A percentile compares a stretch with the other conserved stretches of the same genome.
These are phyloP conservation scores for Bruguiera parviflora DNA, from an alignment of 345 rosid species.

Conservation along the genomic window DNA sequence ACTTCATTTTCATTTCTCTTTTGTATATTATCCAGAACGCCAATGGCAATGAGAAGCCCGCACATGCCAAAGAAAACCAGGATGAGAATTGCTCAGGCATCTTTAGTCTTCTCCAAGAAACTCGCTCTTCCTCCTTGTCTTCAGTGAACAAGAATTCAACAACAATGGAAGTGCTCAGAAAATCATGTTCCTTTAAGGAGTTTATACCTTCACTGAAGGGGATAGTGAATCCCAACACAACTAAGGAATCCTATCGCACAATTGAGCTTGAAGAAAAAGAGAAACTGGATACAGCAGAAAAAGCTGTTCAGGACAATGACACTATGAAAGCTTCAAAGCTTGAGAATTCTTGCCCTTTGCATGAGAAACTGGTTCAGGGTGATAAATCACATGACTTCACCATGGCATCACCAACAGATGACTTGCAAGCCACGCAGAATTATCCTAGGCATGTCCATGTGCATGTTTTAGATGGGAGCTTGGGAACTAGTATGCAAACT, in stretches of 20 bases:
- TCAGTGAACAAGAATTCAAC: conserved; percentile 48
- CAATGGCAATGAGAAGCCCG: conserved; percentile 38
- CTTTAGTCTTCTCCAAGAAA: conserved; percentile 43
- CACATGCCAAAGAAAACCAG: conserved; percentile 51
- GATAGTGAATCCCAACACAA: conserved; percentile 35
- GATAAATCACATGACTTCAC: conserved; percentile 31
- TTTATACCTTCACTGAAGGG: conserved; percentile 49
- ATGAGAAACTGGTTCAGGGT: conserved; percentile 36
- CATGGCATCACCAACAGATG: conserved; percentile 33
- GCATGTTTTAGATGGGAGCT: conserved; percentile 56
- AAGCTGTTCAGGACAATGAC: conserved; percentile 45
- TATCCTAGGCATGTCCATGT: conserved; percentile 69
- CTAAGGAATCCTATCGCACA: conserved; percentile 26
- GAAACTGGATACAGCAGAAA: conserved; percentile 38
- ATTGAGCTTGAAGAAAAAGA: conserved; percentile 30
- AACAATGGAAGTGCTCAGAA: conserved; percentile 32
- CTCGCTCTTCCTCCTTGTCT: conserved; percentile 48
- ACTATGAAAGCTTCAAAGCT: conserved; percentile 41
- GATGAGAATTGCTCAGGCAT: conserved; percentile 70
- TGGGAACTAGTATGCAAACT: conserved; percentile 40
- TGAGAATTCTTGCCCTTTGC: conserved; percentile 35
- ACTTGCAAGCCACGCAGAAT: conserved; percentile 50
- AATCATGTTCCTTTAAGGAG: conserved; percentile 51
- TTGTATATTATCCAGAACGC: conserved; percentile 40
- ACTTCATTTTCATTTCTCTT: conserved; percentile 13